These are phyloP conservation scores for Taiozyma onychis DNA, from an alignment of 1,139 yeast genomes.

Conservation along the genomic window DNA sequence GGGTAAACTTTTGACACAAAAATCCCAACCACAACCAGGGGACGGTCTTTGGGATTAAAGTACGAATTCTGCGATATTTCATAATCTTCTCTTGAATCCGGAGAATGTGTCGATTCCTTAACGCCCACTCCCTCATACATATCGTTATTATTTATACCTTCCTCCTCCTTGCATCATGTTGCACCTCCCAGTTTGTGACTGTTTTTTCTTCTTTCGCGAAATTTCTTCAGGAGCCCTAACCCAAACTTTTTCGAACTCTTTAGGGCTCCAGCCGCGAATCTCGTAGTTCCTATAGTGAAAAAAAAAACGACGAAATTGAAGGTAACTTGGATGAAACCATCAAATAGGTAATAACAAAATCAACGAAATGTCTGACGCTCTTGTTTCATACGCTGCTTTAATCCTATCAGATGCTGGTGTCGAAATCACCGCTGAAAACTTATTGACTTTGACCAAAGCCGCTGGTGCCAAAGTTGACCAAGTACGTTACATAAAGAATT, in stretches of 20 bases:
- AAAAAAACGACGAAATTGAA: neutral
- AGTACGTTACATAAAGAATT: slow-evolving; percentile 30
- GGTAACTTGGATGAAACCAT: neutral
- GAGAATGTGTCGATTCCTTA: no score
- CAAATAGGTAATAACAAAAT: neutral
- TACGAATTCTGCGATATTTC: no score
- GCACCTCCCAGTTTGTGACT: neutral
- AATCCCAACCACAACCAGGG: neutral
- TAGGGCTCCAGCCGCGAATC: neutral
- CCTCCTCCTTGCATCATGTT: neutral
- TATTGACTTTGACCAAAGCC: slow-evolving; percentile 76
- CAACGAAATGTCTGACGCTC: slow-evolving; percentile 44
- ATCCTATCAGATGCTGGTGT: slow-evolving; percentile 97
- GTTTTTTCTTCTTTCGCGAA: neutral
- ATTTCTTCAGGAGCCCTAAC: neutral
- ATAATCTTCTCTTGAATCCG: no score
- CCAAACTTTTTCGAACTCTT: neutral
- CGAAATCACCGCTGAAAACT: slow-evolving; percentile 92
- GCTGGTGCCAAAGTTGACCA: slow-evolving; percentile 86
- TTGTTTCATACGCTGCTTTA: slow-evolving; percentile 74
- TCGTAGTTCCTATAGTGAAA: neutral
- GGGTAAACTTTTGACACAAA: neutral
- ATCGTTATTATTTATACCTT: no score
- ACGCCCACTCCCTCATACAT: no score
- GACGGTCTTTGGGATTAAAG: neutral